A percentile compares a stretch with the other conserved stretches of the same genome.
Conservation (phyloP, 2,329 filamentous ascomycete species). For the Xylariomycetidae sp. region DNA sequence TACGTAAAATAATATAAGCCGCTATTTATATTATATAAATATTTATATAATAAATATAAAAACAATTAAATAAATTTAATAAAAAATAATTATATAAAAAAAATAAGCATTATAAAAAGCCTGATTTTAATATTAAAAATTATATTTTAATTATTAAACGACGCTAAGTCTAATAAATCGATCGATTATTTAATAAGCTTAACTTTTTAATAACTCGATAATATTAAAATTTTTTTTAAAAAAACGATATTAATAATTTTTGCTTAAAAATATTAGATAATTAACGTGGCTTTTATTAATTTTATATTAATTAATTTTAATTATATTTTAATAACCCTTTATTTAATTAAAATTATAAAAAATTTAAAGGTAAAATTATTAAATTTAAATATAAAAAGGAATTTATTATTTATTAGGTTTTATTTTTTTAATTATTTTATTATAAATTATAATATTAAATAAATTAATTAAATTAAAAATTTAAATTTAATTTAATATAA, state of each 20-base stretch:
- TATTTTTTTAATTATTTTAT: slow-evolving; percentile 2
- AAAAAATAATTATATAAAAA: not conserved
- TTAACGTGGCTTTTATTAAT: not conserved
- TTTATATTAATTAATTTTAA: not conserved
- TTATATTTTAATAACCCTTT: not conserved
- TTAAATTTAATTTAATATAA: too few relatives aligned
- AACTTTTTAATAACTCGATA: too few relatives aligned
- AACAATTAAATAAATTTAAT: not conserved
- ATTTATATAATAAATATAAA: slow-evolving; percentile 1
- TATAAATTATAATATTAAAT: slow-evolving; percentile 3
- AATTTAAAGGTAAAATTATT: slow-evolving; percentile 2
- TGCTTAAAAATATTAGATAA: not conserved
- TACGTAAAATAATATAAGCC: not conserved
- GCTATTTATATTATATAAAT: not conserved
- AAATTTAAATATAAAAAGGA: slow-evolving; percentile 1
- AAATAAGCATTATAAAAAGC: not conserved
- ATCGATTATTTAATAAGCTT: not conserved
- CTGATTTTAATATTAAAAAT: not conserved
- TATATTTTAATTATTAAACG: slow-evolving; percentile 1
- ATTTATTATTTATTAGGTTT: slow-evolving; percentile 2
- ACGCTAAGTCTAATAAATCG: not conserved
- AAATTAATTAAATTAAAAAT: too few relatives aligned
- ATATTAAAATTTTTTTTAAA: not conserved
- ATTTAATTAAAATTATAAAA: slow-evolving; percentile 3
- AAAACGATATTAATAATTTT: slow-evolving; percentile 3